Evolutionary conservation across 441 rosid species (phyloP).

Genomic region (Jatropha podagrica): DNA sequence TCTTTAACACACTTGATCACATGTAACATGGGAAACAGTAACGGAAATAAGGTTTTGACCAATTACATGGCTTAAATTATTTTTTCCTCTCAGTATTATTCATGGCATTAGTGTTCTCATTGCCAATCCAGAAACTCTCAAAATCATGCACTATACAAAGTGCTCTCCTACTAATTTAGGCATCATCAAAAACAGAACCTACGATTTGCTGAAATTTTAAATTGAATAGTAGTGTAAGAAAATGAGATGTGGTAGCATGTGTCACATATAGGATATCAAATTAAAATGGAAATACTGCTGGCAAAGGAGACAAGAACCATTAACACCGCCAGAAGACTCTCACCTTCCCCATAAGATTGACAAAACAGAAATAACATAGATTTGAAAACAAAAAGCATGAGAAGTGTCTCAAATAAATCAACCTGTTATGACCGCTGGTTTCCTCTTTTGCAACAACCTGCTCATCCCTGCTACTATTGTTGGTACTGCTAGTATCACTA

Average conservation of each 20-base stretch:
- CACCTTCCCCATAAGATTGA: not conserved
- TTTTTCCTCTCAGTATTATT: not conserved
- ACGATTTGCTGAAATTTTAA: not conserved
- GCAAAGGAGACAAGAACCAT: not conserved
- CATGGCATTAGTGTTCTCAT: not conserved
- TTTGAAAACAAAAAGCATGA: conserved; percentile 1
- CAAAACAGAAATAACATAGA: not conserved
- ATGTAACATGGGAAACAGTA: too few relatives aligned
- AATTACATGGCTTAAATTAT: not conserved
- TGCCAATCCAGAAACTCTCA: not conserved
- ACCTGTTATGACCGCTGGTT: conserved; percentile 47
- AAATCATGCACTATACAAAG: not conserved
- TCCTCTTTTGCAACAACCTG: conserved; percentile 46
- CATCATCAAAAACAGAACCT: not conserved
- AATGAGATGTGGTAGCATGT: not conserved
- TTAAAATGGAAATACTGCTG: not conserved
- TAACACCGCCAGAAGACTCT: not conserved
- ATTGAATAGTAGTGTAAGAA: not conserved
- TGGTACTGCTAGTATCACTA: conserved; percentile 54
- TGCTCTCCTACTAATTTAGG: not conserved
- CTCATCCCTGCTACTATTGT: conserved; percentile 52
- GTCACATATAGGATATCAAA: not conserved
- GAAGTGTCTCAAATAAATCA: conserved; percentile 25
- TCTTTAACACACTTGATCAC: not conserved
- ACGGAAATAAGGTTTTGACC: not conserved